Base-by-base conservation (phyloP, 1,284 basidiomycete genomes). In the Apiotrichum akiyoshidainum region DNA sequence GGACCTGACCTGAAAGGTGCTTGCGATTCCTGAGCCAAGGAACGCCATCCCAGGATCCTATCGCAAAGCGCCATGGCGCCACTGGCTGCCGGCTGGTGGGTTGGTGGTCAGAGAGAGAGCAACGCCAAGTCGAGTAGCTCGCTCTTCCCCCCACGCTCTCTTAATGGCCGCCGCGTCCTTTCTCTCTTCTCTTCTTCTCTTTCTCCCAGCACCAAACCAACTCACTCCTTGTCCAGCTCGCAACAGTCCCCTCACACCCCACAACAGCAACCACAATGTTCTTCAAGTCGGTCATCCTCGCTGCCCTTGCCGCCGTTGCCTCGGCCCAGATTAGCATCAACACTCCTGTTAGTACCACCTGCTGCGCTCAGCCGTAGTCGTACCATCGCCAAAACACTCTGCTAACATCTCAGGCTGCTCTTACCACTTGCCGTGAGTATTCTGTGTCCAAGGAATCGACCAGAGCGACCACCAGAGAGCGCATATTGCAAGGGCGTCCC, bases 361-460 rank as follows among this genome's bases (percentile, higher is more conserved):
- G 26, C 26, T 31, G 26, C 26, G 26, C 26, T 31, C 26, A 31
- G 26, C 26, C 26, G 26, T 31, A 31, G 26, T 31, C 26, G 26
- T 31, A 31, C 26, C 26, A 31, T 31, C 26, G 7, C 7, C 26
- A 16, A 11, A 37, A 16, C 34, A 22, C 19, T 34, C 26, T 8
- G 40, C 55, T 26, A 37, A 21, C 48, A 17, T 11, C 42, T 17
- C 34, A 74, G 71, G 60, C 74, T 45, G 57, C 73, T 21, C 61
- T 75, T 40, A 63, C 69, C 42, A 58, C 70, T 58, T 76, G 74
- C 61, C 73, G 74, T 76, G 60, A 65, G 74, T 73, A 13, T 26
- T 16, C 13, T 19, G n/a, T 11, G 12, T 9, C 22, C 45, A 42
- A 42, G 17, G 9, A 16, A 42, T 14, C 45, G 4, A 31, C 26